Conservation (phyloP, 2,329 filamentous ascomycete genomes). For the Talaromyces pinophilus region DNA sequence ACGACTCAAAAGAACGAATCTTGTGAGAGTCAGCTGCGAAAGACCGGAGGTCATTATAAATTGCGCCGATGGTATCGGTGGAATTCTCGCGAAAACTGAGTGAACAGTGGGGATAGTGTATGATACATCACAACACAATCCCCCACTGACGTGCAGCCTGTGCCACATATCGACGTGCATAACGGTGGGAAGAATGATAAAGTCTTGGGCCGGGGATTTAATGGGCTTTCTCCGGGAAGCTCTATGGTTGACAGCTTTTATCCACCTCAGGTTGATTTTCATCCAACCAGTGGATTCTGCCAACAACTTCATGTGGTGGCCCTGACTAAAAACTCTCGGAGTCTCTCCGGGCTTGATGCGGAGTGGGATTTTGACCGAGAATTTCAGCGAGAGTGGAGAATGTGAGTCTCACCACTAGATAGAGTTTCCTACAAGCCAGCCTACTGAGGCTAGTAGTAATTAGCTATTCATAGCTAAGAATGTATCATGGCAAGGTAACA, state of each 20-base stretch:
- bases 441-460: background rate
- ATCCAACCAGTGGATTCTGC: background rate
- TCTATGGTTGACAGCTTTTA: background rate
- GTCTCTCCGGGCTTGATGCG: background rate
- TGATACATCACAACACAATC: background rate
- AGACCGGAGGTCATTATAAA: slow-evolving; percentile 6
- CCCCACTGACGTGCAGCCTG: background rate
- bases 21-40: background rate
- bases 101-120: slow-evolving; percentile 2
- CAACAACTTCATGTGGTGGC: background rate
- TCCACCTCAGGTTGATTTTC: background rate
- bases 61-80: background rate
- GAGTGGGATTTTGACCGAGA: slow-evolving; percentile 7
- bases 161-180: background rate
- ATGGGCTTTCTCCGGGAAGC: background rate
- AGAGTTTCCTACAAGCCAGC: too few relatives aligned
- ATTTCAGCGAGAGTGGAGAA: slow-evolving; percentile 11
- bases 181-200: background rate
- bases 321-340: background rate
- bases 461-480: background rate
- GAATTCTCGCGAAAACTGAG: slow-evolving; percentile 14
- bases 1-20: slow-evolving; percentile 1
- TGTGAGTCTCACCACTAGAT: background rate
- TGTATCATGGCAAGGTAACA: background rate
- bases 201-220: background rate